A percentile compares a stretch with the other conserved stretches of the same genome.
Evolutionary conservation across 108 stramenopile genomes (phyloP).

Genomic region (Asterionellopsis glacialis): DNA sequence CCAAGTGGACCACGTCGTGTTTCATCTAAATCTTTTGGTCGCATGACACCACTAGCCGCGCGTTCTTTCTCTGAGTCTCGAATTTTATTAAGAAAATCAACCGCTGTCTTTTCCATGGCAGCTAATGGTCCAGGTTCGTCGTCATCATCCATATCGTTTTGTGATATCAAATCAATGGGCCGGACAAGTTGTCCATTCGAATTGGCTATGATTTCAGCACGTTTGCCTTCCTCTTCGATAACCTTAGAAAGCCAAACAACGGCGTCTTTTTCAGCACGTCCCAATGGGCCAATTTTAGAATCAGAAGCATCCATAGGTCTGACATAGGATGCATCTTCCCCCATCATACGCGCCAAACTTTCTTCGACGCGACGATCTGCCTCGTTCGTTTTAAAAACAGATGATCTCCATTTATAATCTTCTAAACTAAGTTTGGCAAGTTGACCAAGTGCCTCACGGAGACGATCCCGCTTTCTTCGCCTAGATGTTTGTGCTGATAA

Average conservation of each 20-base stretch:
- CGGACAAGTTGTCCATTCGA: slow-evolving; percentile 64
- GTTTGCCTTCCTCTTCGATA: slow-evolving; percentile 80
- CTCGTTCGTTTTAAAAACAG: slow-evolving; percentile 66
- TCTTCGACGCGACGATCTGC: slow-evolving; percentile 79
- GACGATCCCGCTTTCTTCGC: slow-evolving; percentile 1
- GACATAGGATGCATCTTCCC: slow-evolving; percentile 69
- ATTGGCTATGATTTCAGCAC: slow-evolving; percentile 64
- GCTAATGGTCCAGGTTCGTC: slow-evolving; percentile 66
- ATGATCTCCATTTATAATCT: slow-evolving; percentile 79
- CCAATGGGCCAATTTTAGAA: slow-evolving; percentile 66
- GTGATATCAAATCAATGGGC: slow-evolving; percentile 39
- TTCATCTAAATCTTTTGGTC: slow-evolving; percentile 77
- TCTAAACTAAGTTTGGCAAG: slow-evolving; percentile 62
- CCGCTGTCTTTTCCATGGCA: slow-evolving; percentile 49
- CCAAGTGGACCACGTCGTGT: slow-evolving; percentile 64
- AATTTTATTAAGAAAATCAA: slow-evolving; percentile 56
- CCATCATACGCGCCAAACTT: slow-evolving; percentile 71
- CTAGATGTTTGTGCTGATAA: not conserved
- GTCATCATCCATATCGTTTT: not conserved
- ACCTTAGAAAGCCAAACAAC: slow-evolving; percentile 69
- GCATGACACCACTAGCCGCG: slow-evolving; percentile 34
- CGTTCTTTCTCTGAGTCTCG: slow-evolving; percentile 56
- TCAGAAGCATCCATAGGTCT: slow-evolving; percentile 85
- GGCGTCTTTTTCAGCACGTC: slow-evolving; percentile 57
- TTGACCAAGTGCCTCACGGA: slow-evolving; percentile 8